phyloP scores from a whole-genome alignment of 2,329 filamentous ascomycete genomes.

The Microdochium bolleyi region DNA sequence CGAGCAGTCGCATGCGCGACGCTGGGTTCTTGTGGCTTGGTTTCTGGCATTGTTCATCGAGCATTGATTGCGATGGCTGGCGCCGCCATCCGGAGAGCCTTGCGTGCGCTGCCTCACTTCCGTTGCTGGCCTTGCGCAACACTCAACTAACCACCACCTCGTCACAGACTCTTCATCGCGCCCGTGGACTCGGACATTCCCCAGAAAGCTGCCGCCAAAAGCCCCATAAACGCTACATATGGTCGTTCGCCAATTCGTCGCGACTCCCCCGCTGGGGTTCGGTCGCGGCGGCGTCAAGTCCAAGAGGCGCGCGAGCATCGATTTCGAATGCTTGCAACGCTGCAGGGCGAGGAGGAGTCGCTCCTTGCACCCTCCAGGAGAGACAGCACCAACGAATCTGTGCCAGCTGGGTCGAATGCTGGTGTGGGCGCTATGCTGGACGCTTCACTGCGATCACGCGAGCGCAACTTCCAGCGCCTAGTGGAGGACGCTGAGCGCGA shows the following conservation, averaged over 20 bases:
- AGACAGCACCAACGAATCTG: background rate
- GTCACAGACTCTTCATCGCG: slow-evolving; percentile 34
- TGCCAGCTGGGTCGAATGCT: slow-evolving; percentile 1
- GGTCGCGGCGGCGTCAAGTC: slow-evolving; percentile 17
- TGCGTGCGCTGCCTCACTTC: slow-evolving; percentile 7
- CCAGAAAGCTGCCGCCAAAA: slow-evolving; percentile 23
- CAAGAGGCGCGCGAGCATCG: slow-evolving; percentile 22
- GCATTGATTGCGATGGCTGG: background rate
- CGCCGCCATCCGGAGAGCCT: background rate
- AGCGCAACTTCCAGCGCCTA: background rate
- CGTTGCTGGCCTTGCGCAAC: slow-evolving; percentile 1
- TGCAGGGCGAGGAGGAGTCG: slow-evolving; percentile 7
- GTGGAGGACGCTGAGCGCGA: background rate
- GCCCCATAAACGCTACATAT: slow-evolving; percentile 11
- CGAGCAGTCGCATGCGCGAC: background rate
- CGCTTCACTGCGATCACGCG: background rate
- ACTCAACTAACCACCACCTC: background rate
- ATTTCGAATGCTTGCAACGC: slow-evolving; percentile 16
- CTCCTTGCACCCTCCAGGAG: background rate
- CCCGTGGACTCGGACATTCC: slow-evolving; percentile 35
- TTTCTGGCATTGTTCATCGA: background rate
- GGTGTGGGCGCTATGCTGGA: background rate
- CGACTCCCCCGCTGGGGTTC: slow-evolving; percentile 4
- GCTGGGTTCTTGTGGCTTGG: slow-evolving; percentile 5
- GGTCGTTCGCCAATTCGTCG: slow-evolving; percentile 33